These are phyloP conservation scores for Nyssa sinensis DNA, from an alignment of 148 eudicot species.

Conservation along the genomic window DNA sequence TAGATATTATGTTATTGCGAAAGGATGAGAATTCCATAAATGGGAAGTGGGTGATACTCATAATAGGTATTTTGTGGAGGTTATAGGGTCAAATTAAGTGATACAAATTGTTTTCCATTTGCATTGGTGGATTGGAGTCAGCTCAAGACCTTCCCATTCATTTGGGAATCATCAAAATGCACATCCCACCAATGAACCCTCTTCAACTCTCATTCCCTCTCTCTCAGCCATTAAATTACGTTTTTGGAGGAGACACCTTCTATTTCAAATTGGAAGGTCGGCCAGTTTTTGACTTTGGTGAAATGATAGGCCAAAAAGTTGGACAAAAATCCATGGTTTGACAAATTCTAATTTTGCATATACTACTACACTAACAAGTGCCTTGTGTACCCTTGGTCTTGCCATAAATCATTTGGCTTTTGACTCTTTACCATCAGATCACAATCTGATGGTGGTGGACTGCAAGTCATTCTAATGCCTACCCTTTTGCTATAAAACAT, in stretches of 20 bases:
- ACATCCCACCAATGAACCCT: not conserved
- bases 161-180: constrained; percentile 18
- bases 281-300: constrained; percentile 18
- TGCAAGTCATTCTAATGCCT: not conserved
- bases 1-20: constrained; percentile 29
- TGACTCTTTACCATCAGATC: too few species aligned
- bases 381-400: constrained; percentile 4
- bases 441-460: not conserved
- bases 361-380: constrained; percentile 4
- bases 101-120: constrained; percentile 27
- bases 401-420: constrained; percentile 1
- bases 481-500: not conserved
- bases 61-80: constrained; percentile 23
- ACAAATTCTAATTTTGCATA: not conserved
- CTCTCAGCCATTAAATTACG: constrained; percentile 4
- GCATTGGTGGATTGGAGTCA: constrained; percentile 29
- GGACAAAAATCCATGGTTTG: not conserved
- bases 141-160: constrained; percentile 25
- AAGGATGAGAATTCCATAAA: constrained; percentile 28
- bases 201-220: constrained; percentile 2
- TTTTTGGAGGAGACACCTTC: not conserved
- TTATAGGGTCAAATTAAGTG: constrained; percentile 28
- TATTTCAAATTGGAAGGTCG: constrained; percentile 16
- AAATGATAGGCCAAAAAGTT: constrained; percentile 6
- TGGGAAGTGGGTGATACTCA: constrained; percentile 17